Evolutionary conservation across 1,139 yeast species (phyloP).

Genomic region (Yamadazyma atlantica): DNA sequence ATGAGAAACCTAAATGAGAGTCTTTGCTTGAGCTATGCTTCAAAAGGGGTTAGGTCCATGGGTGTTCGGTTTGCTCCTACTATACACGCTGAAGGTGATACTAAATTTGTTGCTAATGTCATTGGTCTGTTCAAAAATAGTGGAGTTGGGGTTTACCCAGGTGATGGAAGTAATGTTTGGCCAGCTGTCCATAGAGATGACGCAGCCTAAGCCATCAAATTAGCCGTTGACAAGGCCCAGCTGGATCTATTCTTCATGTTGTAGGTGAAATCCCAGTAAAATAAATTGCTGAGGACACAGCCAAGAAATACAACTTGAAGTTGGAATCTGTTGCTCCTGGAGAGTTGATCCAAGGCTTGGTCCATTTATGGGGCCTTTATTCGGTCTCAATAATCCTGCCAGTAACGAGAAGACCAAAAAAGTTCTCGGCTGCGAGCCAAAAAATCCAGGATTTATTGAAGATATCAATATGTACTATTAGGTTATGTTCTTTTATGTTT

Average conservation of each 20-base stretch:
- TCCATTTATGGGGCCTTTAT: slow-evolving; percentile 10
- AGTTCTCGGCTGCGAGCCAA: slow-evolving; percentile 22
- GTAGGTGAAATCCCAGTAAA: slow-evolving; percentile 21
- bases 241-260: slow-evolving; percentile 23
- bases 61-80: slow-evolving; percentile 24
- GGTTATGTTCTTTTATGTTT: too few species aligned
- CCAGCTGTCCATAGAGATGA: slow-evolving; percentile 27
- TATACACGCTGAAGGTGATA: slow-evolving; percentile 26
- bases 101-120: slow-evolving; percentile 15
- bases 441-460: slow-evolving; percentile 16
- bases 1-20: slow-evolving; percentile 8
- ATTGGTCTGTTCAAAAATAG: slow-evolving; percentile 12
- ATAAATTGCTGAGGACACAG: slow-evolving; percentile 22
- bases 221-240: slow-evolving; percentile 23
- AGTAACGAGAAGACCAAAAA: slow-evolving; percentile 14
- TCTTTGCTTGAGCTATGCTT: slow-evolving; percentile 12
- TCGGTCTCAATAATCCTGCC: slow-evolving; percentile 9
- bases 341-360: slow-evolving; percentile 9
- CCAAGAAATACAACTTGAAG: slow-evolving; percentile 16
- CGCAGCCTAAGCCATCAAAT: slow-evolving; percentile 22
- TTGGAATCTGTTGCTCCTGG: slow-evolving; percentile 12
- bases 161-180: slow-evolving; percentile 27
- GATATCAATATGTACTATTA: slow-evolving; percentile 15
- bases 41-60: slow-evolving; percentile 20
- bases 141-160: slow-evolving; percentile 20